Conservation (phyloP, 805 yeast species). For the Hanseniaspora pseudoguilliermondii region DNA sequence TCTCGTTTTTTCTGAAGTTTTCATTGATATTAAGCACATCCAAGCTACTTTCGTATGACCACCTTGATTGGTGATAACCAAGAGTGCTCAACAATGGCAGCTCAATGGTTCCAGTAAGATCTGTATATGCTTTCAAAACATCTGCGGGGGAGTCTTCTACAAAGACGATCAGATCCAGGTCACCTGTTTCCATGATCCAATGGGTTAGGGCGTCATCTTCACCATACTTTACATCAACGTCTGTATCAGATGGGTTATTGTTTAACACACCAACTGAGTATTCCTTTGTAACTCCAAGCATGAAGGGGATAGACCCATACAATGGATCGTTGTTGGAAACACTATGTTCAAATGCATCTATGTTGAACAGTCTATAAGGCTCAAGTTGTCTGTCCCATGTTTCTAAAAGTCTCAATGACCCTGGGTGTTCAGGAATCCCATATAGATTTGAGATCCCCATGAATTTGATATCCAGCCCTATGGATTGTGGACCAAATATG, state of each 20-base stretch:
- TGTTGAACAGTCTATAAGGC: constrained; percentile 83
- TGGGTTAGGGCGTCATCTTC: constrained; percentile 41
- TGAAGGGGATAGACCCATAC: constrained; percentile 90
- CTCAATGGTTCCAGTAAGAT: constrained; percentile 56
- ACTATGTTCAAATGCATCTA: constrained; percentile 91
- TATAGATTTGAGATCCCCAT: constrained; percentile 48
- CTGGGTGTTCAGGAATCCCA: constrained; percentile 98
- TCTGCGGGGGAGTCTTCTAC: constrained; percentile 46
- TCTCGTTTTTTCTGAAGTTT: constrained; percentile 55
- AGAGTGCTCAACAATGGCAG: constrained; percentile 68
- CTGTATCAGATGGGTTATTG: constrained; percentile 89
- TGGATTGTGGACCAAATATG: constrained; percentile 80
- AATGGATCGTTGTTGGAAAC: constrained; percentile 70
- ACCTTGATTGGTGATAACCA: constrained; percentile 92
- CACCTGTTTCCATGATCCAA: constrained; percentile 90
- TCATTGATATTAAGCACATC: constrained; percentile 66
- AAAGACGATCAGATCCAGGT: constrained; percentile 59
- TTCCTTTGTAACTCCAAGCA: constrained; percentile 52
- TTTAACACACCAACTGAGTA: constrained; percentile 70
- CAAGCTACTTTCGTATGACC: constrained; percentile 85
- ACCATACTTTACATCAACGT: constrained; percentile 46
- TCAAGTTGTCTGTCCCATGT: constrained; percentile 36
- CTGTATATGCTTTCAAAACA: constrained; percentile 49
- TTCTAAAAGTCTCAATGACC: constrained; percentile 57
- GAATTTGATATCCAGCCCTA: constrained; percentile 67